phyloP scores from a whole-genome alignment of 345 rosid species.

The Garcia nutans region DNA sequence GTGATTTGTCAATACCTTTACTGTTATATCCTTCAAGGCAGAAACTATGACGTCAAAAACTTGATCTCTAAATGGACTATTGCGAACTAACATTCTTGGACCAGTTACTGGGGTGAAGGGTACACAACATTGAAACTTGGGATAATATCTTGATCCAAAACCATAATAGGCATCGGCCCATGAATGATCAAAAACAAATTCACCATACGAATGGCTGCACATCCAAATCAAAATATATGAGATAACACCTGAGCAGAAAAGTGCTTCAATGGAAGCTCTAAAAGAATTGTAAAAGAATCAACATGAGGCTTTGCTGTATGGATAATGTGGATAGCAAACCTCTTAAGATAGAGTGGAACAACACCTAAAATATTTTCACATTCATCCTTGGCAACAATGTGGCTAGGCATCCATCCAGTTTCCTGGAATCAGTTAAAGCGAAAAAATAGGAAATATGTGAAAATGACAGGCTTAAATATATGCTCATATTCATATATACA shows the following conservation, averaged over 20 bases:
- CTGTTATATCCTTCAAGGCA: slow-evolving; percentile 59
- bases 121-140: slow-evolving; percentile 93
- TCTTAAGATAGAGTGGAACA: slow-evolving; percentile 92
- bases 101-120: slow-evolving; percentile 97
- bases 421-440: slow-evolving; percentile 47
- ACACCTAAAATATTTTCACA: slow-evolving; percentile 65
- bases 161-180: slow-evolving; percentile 96
- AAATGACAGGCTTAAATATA: neutral
- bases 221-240: slow-evolving; percentile 30
- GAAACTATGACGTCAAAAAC: slow-evolving; percentile 64
- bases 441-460: slow-evolving; percentile 10
- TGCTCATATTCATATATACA: too few relatives aligned
- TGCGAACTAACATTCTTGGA: slow-evolving; percentile 74
- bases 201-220: slow-evolving; percentile 88
- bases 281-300: slow-evolving; percentile 11
- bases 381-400: slow-evolving; percentile 81
- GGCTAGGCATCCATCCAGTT: slow-evolving; percentile 90
- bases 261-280: slow-evolving; percentile 8
- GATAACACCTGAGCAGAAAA: slow-evolving; percentile 18
- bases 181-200: slow-evolving; percentile 92
- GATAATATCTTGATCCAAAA: slow-evolving; percentile 85
- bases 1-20: slow-evolving; percentile 48
- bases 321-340: slow-evolving; percentile 44
- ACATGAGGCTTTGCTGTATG: slow-evolving; percentile 12
- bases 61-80: slow-evolving; percentile 60